Conservation (phyloP, 257 asterid species). For the Solanum corneliomulleri region DNA sequence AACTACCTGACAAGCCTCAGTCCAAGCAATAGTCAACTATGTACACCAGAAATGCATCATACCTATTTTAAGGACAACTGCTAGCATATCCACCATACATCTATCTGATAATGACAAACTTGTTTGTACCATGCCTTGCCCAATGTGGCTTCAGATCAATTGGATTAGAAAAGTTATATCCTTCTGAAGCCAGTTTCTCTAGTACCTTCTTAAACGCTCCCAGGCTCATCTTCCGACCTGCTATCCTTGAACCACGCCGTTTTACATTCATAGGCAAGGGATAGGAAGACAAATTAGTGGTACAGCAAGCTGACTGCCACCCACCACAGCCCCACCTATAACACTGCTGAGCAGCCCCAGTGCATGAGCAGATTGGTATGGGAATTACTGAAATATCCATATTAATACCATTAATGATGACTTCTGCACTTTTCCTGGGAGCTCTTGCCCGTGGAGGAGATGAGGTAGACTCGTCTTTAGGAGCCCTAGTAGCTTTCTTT, state of each 20-base stretch:
- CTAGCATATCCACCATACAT: slow-evolving; percentile 16
- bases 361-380: slow-evolving; percentile 75
- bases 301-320: slow-evolving; percentile 93
- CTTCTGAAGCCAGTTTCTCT: slow-evolving; percentile 68
- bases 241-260: slow-evolving; percentile 77
- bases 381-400: slow-evolving; percentile 75
- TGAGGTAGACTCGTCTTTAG: slow-evolving; percentile 26
- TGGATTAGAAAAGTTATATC: slow-evolving; percentile 55
- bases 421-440: slow-evolving; percentile 69
- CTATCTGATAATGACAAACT: slow-evolving; percentile 76
- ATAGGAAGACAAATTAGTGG: slow-evolving; percentile 52
- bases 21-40: slow-evolving; percentile 31
- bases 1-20: slow-evolving; percentile 41
- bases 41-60: slow-evolving; percentile 43
- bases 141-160: slow-evolving; percentile 76
- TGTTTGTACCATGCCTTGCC: slow-evolving; percentile 94
- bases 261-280: slow-evolving; percentile 81
- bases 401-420: slow-evolving; percentile 51
- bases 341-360: slow-evolving; percentile 73
- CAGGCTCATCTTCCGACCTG: slow-evolving; percentile 88
- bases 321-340: slow-evolving; percentile 97
- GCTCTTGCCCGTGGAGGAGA: slow-evolving; percentile 44
- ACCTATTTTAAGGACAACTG: slow-evolving; percentile 10
- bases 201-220: slow-evolving; percentile 86
- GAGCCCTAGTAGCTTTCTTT: slow-evolving; percentile 36